These are phyloP conservation scores for Platanus orientalis DNA, from an alignment of 164 flowering plant species.

Conservation along the genomic window DNA sequence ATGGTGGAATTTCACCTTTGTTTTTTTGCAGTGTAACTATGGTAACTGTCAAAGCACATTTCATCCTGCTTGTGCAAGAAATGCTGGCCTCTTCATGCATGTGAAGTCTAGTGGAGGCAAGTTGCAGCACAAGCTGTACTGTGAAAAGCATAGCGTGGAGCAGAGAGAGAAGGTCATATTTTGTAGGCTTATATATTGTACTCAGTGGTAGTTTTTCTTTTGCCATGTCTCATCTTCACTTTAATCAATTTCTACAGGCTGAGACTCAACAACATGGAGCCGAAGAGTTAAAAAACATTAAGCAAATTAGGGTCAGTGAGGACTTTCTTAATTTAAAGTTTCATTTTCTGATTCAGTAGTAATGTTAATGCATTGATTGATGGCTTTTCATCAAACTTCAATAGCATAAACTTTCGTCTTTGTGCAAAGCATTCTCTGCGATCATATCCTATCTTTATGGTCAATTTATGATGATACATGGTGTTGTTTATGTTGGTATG, in stretches of 20 bases:
- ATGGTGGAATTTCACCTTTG: constrained; percentile 1
- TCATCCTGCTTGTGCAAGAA: constrained; percentile 91
- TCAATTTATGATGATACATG: too few relatives aligned
- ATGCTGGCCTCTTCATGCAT: constrained; percentile 69
- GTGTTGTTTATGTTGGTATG: too few relatives aligned
- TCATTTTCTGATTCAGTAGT: too few relatives aligned
- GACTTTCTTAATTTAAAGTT: neutral
- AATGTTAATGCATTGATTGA: too few relatives aligned
- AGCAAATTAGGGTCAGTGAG: constrained; percentile 67
- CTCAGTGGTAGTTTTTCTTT: neutral
- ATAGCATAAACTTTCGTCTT: too few relatives aligned
- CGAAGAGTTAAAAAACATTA: constrained; percentile 69
- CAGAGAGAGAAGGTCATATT: constrained; percentile 74
- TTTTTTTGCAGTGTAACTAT: constrained; percentile 66
- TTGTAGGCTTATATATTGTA: neutral
- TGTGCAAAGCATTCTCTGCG: too few relatives aligned
- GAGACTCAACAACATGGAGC: constrained; percentile 61
- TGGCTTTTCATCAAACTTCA: too few relatives aligned
- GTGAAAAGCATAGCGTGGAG: constrained; percentile 83
- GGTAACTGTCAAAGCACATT: constrained; percentile 83
- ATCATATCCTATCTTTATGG: too few relatives aligned
- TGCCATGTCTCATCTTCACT: constrained; percentile 1
- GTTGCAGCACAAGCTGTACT: constrained; percentile 84
- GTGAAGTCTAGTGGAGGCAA: constrained; percentile 55
- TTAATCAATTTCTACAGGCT: constrained; percentile 40